Evolutionary conservation across 306 rosid genomes (phyloP), one percentile per base, ranked within the genome.

Genomic region (Casuarina cunninghamiana): DNA sequence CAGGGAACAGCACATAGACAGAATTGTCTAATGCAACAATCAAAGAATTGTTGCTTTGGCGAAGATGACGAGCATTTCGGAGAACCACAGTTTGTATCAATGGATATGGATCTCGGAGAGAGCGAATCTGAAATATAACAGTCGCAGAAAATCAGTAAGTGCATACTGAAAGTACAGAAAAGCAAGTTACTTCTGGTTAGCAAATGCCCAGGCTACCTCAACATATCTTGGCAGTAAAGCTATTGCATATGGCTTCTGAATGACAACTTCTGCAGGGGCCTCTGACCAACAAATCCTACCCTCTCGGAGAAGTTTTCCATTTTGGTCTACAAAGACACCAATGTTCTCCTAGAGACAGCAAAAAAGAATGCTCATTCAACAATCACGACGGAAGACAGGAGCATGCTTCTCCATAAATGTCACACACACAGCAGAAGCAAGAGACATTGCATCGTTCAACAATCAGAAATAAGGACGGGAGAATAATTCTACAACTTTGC

Each of bases 271-370:
- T 19, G 80, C 46, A n/a, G 99, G 98, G 50, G 98, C 91, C 90
- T 96, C 98, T 2, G 99, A 91, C 99, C 99, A 96, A 82, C 94
- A 91, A 89, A 96, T 81, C 86, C 99, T 89, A 39, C 99, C 99
- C 84, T 96, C 93, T 26, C 87, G 91, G 78, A 83, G 82, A 84
- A 96, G 99, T 66, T 96, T 96, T 76, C 98, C 99, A 79, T 96
- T 93, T 93, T 93, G 98, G 78, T 96, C 98, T 80, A 93, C 97
- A 71, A 96, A 89, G 72, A 96, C 97, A 72, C 99, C 97, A 87
- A 96, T 96, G 65, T 96, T 96, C 87, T 93, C 98, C 99, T 96
- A 78, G 77, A 71, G 51, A 81, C 72, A 84, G 38, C 57, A 77
- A 76, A 17, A 72, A 74, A 53, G 38, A 85, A 65, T 44, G 21